Evolutionary conservation across 2,329 filamentous ascomycete species (phyloP).

Genomic region (Xylariaceae sp.): DNA sequence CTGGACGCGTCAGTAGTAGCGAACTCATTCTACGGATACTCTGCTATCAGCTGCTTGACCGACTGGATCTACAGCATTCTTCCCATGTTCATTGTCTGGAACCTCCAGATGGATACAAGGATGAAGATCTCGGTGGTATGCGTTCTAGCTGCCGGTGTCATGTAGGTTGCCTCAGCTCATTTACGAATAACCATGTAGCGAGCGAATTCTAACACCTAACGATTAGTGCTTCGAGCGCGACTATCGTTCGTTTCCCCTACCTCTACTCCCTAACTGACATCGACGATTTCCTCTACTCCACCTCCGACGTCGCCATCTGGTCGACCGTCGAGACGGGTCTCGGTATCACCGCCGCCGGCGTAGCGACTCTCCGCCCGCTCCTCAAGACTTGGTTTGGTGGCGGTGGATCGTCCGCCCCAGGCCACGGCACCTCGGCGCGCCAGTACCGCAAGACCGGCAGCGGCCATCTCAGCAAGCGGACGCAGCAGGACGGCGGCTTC

Average conservation of each 20-base stretch:
- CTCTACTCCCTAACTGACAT: slow-evolving; percentile 32
- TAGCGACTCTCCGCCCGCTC: slow-evolving; percentile 37
- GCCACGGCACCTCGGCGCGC: slow-evolving; percentile 4
- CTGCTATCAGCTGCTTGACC: slow-evolving; percentile 32
- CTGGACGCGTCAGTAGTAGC: slow-evolving; percentile 21
- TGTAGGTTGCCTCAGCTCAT: slow-evolving; percentile 24
- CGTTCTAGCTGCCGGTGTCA: slow-evolving; percentile 30
- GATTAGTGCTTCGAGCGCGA: slow-evolving; percentile 38
- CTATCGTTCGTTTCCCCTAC: slow-evolving; percentile 39
- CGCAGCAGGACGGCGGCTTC: slow-evolving; percentile 4
- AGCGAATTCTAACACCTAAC: neutral
- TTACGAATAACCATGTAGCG: too few relatives aligned
- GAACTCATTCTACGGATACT: slow-evolving; percentile 32
- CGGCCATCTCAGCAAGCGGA: neutral
- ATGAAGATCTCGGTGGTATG: slow-evolving; percentile 33
- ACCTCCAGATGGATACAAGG: slow-evolving; percentile 34
- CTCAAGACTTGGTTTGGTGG: slow-evolving; percentile 15
- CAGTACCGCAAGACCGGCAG: slow-evolving; percentile 6
- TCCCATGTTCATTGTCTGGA: slow-evolving; percentile 37
- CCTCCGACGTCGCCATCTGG: slow-evolving; percentile 40
- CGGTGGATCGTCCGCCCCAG: slow-evolving; percentile 7
- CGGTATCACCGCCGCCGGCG: slow-evolving; percentile 34
- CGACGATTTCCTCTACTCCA: slow-evolving; percentile 39
- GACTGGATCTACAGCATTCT: slow-evolving; percentile 38
- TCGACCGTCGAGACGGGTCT: slow-evolving; percentile 40